A percentile compares a stretch with the other conserved stretches of the same genome.
Conservation (phyloP, 2,329 filamentous ascomycete species). For the Verticillium longisporum region DNA sequence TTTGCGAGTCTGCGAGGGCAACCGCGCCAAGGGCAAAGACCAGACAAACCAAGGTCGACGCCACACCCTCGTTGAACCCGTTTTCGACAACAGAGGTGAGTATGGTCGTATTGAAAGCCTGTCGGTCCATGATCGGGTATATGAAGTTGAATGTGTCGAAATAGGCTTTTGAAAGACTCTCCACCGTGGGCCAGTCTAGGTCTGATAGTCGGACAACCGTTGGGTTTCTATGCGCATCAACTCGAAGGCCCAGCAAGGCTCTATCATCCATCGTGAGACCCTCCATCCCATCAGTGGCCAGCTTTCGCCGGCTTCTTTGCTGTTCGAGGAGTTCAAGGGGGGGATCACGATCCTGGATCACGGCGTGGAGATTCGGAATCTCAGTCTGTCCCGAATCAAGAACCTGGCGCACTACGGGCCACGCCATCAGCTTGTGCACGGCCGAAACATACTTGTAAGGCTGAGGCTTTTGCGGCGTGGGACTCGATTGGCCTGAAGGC, state of each 20-base stretch:
- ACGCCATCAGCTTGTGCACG: conserved; percentile 8
- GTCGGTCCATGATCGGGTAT: conserved; percentile 51
- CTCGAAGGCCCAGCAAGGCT: background rate
- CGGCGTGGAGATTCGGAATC: conserved; percentile 2
- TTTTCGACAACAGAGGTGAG: conserved; percentile 36
- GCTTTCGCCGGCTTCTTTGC: background rate
- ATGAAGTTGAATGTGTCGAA: conserved; percentile 55
- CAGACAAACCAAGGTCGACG: conserved; percentile 47
- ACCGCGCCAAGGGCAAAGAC: conserved; percentile 54
- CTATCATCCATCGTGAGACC: background rate
- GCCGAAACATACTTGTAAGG: conserved; percentile 7
- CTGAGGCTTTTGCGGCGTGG: background rate
- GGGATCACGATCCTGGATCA: conserved; percentile 4
- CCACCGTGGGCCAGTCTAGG: conserved; percentile 42
- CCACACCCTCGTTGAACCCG: conserved; percentile 41
- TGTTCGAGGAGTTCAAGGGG: conserved; percentile 5
- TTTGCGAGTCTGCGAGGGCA: conserved; percentile 42
- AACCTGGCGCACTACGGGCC: conserved; percentile 9
- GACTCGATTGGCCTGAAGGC: conserved; percentile 3
- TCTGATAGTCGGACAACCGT: conserved; percentile 5
- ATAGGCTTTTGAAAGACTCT: conserved; percentile 43
- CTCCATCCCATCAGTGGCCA: conserved; percentile 7
- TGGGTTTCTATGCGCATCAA: background rate
- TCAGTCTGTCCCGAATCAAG: conserved; percentile 5
- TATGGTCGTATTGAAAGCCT: conserved; percentile 41